Conservation (phyloP, 1,284 basidiomycete genomes). For the Papiliotrema fonsecae region DNA sequence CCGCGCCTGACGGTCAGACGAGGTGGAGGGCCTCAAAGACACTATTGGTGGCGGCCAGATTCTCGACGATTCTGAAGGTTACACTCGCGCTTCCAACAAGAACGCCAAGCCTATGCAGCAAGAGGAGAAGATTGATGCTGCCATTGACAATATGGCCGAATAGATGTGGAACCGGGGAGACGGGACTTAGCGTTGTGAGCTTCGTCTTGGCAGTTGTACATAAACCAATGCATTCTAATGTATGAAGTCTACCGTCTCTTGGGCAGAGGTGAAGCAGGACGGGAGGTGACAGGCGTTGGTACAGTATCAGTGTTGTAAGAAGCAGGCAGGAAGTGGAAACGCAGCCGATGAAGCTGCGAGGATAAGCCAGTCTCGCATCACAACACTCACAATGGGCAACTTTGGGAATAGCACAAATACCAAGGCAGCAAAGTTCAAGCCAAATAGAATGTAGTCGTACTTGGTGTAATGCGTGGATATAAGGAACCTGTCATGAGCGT, state of each 20-base stretch:
- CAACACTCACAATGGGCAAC: slow-evolving; percentile 59
- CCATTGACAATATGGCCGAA: background rate
- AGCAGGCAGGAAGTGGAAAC: slow-evolving; percentile 44
- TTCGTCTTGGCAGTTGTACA: background rate
- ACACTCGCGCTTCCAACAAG: slow-evolving; percentile 37
- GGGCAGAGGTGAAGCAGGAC: slow-evolving; percentile 34
- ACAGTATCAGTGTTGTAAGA: slow-evolving; percentile 17
- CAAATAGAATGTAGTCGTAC: slow-evolving; percentile 87
- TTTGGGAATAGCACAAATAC: slow-evolving; percentile 85
- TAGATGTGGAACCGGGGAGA: background rate
- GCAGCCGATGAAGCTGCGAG: slow-evolving; percentile 45
- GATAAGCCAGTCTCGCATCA: background rate
- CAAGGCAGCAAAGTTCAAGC: slow-evolving; percentile 81
- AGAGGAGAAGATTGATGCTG: slow-evolving; percentile 23
- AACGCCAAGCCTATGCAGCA: slow-evolving; percentile 24
- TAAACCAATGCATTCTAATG: background rate
- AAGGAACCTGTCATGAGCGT: slow-evolving; percentile 64
- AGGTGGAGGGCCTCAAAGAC: slow-evolving; percentile 39
- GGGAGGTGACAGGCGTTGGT: slow-evolving; percentile 36
- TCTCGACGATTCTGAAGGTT: slow-evolving; percentile 36
- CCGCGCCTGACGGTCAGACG: slow-evolving; percentile 20
- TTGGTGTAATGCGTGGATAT: slow-evolving; percentile 97
- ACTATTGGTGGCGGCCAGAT: slow-evolving; percentile 33
- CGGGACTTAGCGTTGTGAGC: background rate
- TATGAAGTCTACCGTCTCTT: slow-evolving; percentile 6